Conservation (phyloP, 2,329 filamentous ascomycete genomes). For the Akanthomyces lecanii region DNA sequence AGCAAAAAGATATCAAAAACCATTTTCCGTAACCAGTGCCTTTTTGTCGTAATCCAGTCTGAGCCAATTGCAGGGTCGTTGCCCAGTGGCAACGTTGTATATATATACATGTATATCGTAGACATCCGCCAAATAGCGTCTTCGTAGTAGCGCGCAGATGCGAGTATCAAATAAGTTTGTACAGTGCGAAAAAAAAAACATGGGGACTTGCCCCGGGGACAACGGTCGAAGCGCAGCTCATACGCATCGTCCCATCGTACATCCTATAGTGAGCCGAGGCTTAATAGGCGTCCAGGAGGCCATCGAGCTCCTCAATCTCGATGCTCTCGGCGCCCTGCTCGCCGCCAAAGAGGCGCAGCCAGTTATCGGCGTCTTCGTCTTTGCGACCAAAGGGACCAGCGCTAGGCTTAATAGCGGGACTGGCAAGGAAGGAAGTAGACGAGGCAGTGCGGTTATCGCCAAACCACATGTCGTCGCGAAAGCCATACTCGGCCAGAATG, state of each 20-base stretch:
- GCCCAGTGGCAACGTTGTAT: slow-evolving; percentile 23
- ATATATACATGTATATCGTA: slow-evolving; percentile 32
- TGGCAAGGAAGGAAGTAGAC: slow-evolving; percentile 45
- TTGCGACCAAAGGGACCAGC: slow-evolving; percentile 29
- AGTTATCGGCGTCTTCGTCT: slow-evolving; percentile 37
- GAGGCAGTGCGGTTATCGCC: slow-evolving; percentile 39
- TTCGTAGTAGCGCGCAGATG: neutral
- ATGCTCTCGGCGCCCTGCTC: slow-evolving; percentile 80
- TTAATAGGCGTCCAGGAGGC: slow-evolving; percentile 73
- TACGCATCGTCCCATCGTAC: slow-evolving; percentile 17
- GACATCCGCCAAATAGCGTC: slow-evolving; percentile 23
- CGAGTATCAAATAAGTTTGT: slow-evolving; percentile 15
- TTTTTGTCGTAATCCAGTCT: slow-evolving; percentile 16
- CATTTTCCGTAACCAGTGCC: slow-evolving; percentile 9
- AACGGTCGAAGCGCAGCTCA: slow-evolving; percentile 20
- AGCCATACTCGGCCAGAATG: slow-evolving; percentile 31
- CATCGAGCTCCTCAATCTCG: slow-evolving; percentile 88
- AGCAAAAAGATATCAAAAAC: slow-evolving; percentile 8
- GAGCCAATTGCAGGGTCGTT: slow-evolving; percentile 10
- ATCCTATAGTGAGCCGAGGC: slow-evolving; percentile 16
- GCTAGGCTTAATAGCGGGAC: slow-evolving; percentile 48
- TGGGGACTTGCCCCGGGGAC: slow-evolving; percentile 5
- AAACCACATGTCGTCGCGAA: slow-evolving; percentile 50
- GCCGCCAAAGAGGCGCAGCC: slow-evolving; percentile 46
- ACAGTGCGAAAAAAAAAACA: slow-evolving; percentile 9